Base-by-base conservation (phyloP, 140 eudicot species). In the Oenanthe javanica region DNA sequence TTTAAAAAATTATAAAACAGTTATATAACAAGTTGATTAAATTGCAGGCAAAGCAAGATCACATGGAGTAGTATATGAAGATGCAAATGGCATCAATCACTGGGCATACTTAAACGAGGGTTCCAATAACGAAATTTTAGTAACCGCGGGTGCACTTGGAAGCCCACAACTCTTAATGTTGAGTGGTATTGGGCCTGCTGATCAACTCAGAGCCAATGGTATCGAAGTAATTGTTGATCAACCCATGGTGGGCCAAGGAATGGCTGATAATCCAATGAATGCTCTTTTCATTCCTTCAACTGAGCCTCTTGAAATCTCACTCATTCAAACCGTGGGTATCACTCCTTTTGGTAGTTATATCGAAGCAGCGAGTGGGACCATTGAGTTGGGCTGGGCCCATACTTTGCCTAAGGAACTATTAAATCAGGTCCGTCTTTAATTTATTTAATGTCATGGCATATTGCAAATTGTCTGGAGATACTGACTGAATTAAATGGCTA, bases 201-300 rank as follows among this genome's bases (percentile, higher is more conserved):
- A 80, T 9, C 93, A 92, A 31, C 82, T 92, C 15, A 54, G 2
- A 75, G 84, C 74, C 82, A 89, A 84, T n/a, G 84, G 84, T 9
- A 86, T 92, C 19, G 13, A 83, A 6, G 86, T 92, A 11, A 78
- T 92, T 9, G n/a, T 90, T 73, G 78, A 92, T 54, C 91, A 90
- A 77, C 97, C 97, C 79, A 85, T 70, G 86, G 95, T 92, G 71
- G 97, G 97, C 9, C 91, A 85, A 74, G 97, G 95, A 51, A 79
- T 92, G 86, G 83, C 95, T 19, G 97, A 92, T 79, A 94, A 94
- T 75, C 97, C 98, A 12, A 89, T 90, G 98, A 94, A 90, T 52
- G 79, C 85, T 4, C 48, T 94, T 19, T 5, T 92, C 36, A 66
- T 92, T 1, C 96, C 98, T 42, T 81, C 96, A 0, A 82, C 86